Evolutionary conservation across 139 green algal genomes (phyloP).

Genomic region (Ettlia oleoabundans): DNA sequence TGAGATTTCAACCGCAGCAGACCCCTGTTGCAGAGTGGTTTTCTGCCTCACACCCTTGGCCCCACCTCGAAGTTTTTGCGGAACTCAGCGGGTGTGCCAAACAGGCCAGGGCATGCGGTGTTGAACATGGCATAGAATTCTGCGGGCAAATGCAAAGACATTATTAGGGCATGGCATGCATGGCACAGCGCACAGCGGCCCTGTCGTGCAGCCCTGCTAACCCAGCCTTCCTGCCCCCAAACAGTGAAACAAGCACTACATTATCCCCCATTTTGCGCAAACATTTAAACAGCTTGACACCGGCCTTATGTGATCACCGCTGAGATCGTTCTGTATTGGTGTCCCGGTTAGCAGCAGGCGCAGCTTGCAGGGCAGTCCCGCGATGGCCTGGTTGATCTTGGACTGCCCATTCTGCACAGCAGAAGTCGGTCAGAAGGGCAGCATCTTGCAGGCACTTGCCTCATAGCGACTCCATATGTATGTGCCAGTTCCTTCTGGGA

Average conservation of each 20-base stretch:
- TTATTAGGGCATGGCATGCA: too few species aligned
- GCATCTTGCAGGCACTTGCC: background rate
- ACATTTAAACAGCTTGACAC: too few species aligned
- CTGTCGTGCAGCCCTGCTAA: too few species aligned
- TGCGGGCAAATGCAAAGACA: background rate
- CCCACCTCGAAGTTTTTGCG: conserved; percentile 61
- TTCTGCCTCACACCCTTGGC: background rate
- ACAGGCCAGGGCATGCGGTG: conserved; percentile 93
- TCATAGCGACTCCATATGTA: background rate
- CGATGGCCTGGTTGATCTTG: conserved; percentile 80
- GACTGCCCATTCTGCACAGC: conserved; percentile 23
- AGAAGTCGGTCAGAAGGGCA: background rate
- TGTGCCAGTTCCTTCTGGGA: too few species aligned
- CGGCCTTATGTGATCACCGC: too few species aligned
- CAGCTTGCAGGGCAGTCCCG: conserved; percentile 78
- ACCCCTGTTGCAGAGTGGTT: background rate
- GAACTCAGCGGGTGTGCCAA: conserved; percentile 83
- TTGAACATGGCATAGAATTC: conserved; percentile 82
- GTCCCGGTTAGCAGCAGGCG: conserved; percentile 95
- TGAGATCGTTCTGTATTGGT: conserved; percentile 94
- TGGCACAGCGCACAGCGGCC: too few species aligned
- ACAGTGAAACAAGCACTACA: too few species aligned
- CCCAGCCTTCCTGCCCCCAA: too few species aligned
- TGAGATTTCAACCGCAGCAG: too few species aligned
- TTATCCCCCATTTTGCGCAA: too few species aligned